Evolutionary conservation across 257 asterid species (phyloP), one percentile per base, ranked within the genome.

Genomic region (Orobanche coerulescens): DNA sequence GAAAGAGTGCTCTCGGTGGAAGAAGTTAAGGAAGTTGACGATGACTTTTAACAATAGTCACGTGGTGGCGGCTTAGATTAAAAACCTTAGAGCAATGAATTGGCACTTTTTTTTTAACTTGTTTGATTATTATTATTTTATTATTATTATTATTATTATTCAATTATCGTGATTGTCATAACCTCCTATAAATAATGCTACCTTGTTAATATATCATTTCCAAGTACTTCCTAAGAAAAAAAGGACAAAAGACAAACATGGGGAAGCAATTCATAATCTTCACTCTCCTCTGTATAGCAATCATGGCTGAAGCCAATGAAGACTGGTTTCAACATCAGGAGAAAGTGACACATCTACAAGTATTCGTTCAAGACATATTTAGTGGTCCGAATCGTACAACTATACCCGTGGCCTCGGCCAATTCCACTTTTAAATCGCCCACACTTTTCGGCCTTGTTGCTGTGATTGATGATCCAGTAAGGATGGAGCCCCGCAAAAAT

Each of bases 401-500:
- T 10, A 0, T 61, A 19, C 23, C 1, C 24, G 66, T 76, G 5
- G 78, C 76, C 0, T 28, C 26, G 2, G 61, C 81, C 26, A 60
- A 53, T 40, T 39, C 61, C 13, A 49, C 76, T 2, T 26, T 9
- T 3, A 46, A 53, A 6, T 73, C 79, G 1, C 74, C 67, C 1
- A 66, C 77, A 2, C 0, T 2, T 0, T 77, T 73, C 25, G 79
- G 82, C 1, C 3, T 0, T 2, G 23, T 57, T 0, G 48, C 51
- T 0, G 68, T 78, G 2, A 26, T 66, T 0, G 84, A 78, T 33
- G 79, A 75, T 61, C 77, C 77, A 2, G 36, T 79, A 31, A 62
- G 57, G 16, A 10, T 0, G 0, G 72, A 26, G 12, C 81, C 84
- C 9, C 5, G 2, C 56, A 30, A 30, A 6, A 20, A 26, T 16